Base-by-base conservation (phyloP, 371 early-diverging fungal species). In the Coemansia sp. region DNA sequence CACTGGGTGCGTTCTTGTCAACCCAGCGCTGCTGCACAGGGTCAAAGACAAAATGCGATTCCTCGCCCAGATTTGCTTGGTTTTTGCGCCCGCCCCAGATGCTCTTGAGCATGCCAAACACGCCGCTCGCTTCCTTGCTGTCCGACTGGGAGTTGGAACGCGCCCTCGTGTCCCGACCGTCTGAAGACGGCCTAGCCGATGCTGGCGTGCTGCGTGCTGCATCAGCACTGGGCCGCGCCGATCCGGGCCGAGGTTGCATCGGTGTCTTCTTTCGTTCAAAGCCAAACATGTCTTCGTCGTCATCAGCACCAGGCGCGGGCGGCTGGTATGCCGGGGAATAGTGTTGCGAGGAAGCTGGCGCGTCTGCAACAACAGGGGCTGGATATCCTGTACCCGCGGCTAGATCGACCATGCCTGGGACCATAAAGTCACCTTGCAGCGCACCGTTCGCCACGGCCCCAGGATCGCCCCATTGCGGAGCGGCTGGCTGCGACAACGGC, bases 41-140 rank as follows among this genome's bases (percentile, higher is more conserved):
- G 50, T 90, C 90, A 69, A 82, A 90, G 60, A 87, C 85, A 63
- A 90, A 90, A 10, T 80, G 59, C 42, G 76, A 86, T 61, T 85
- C 79, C 67, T 88, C 86, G 40, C 89, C 89, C 40, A 90, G 69
- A 55, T 90, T 87, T 11, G 90, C 90, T 65, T 72, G 71, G 59
- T 67, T 68, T 50, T 71, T 66, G 65, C 66, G 65, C 0, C 67
- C 60, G 38, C 78, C 77, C 65, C 77, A 77, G 10, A 79, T 43
- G 51, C 64, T 70, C 58, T 78, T 78, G 31, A 79, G 43, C 33
- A 78, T 62, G 20, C 78, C 74, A 4, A 78, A 48, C n/a, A 77
- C 79, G 31, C 75, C 68, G 41, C 58, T 51, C 9, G 43, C 56
- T 9, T 51, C 62, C 49, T 77, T 72, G 12, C 59, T 61, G 16